Evolutionary conservation across 2,329 filamentous ascomycete genomes (phyloP).

Genomic region (Trichoderma gracile): DNA sequence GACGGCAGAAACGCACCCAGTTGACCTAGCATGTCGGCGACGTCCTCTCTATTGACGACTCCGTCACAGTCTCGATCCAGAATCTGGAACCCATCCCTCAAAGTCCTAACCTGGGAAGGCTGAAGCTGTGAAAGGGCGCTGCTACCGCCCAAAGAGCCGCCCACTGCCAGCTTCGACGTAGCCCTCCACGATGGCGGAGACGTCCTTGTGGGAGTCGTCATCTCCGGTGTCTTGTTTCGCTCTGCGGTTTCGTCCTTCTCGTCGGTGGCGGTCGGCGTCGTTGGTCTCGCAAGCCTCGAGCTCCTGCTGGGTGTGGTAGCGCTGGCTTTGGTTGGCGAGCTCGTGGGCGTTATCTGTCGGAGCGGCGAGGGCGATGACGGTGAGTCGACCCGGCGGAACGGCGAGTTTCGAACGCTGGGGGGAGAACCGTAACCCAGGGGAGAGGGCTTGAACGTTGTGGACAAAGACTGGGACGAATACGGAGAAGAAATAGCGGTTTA

Average conservation of each 20-base stretch:
- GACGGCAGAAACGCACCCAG: slow-evolving; percentile 55
- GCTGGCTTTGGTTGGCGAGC: slow-evolving; percentile 57
- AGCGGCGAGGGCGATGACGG: slow-evolving; percentile 66
- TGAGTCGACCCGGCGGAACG: slow-evolving; percentile 63
- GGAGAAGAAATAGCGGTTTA: slow-evolving; percentile 25
- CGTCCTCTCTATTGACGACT: slow-evolving; percentile 75
- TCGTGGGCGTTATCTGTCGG: slow-evolving; percentile 64
- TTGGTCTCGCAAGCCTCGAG: slow-evolving; percentile 44
- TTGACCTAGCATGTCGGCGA: slow-evolving; percentile 84
- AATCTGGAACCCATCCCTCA: slow-evolving; percentile 92
- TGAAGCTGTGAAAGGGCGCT: slow-evolving; percentile 72
- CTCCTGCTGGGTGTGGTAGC: slow-evolving; percentile 28
- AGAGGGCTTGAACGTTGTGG: slow-evolving; percentile 66
- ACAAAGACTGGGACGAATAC: slow-evolving; percentile 50
- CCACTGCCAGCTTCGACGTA: slow-evolving; percentile 41
- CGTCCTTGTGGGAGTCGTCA: slow-evolving; percentile 43
- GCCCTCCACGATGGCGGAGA: slow-evolving; percentile 36
- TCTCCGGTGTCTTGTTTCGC: slow-evolving; percentile 33
- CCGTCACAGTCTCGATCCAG: slow-evolving; percentile 89
- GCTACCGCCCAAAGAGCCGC: slow-evolving; percentile 49
- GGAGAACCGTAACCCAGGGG: slow-evolving; percentile 70
- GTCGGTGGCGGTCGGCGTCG: slow-evolving; percentile 42
- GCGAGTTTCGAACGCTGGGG: slow-evolving; percentile 55
- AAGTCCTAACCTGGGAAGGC: slow-evolving; percentile 77
- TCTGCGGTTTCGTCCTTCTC: slow-evolving; percentile 44